These are phyloP conservation scores for Beverwykella pulmonaria DNA, from an alignment of 495 filamentous ascomycete species.

Conservation along the genomic window DNA sequence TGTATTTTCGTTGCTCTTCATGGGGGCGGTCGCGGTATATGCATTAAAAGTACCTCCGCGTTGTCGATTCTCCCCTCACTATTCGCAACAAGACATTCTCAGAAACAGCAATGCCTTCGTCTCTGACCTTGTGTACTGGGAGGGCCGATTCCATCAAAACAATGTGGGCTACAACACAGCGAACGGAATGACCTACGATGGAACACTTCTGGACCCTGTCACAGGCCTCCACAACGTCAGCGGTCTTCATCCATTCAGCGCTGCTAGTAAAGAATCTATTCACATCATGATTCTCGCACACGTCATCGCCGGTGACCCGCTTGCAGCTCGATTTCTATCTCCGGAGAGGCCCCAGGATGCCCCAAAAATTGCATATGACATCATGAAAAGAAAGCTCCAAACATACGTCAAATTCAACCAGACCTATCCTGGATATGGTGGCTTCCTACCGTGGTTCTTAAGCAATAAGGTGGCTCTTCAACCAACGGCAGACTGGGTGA, in stretches of 20 bases:
- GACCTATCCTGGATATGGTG: slow-evolving; percentile 47
- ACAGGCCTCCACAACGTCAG: slow-evolving; percentile 38
- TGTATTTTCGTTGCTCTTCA: too few species aligned
- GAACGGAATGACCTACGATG: slow-evolving; percentile 49
- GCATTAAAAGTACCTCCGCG: slow-evolving; percentile 12
- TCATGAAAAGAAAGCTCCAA: slow-evolving; percentile 45
- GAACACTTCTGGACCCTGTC: slow-evolving; percentile 43
- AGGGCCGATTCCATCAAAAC: slow-evolving; percentile 47
- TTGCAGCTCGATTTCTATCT: slow-evolving; percentile 18
- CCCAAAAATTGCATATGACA: slow-evolving; percentile 37
- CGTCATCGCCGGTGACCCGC: slow-evolving; percentile 39
- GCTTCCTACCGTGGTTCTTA: slow-evolving; percentile 46
- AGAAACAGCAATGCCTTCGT: slow-evolving; percentile 37
- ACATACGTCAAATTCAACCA: slow-evolving; percentile 47
- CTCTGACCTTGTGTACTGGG: slow-evolving; percentile 46
- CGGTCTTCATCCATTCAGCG: slow-evolving; percentile 45
- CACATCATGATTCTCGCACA: slow-evolving; percentile 48
- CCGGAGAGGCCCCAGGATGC: slow-evolving; percentile 13
- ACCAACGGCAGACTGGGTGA: slow-evolving; percentile 44
- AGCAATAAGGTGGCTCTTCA: slow-evolving; percentile 35
- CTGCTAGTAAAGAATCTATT: slow-evolving; percentile 48
- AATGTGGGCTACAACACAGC: slow-evolving; percentile 45
- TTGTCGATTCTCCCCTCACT: slow-evolving; percentile 44
- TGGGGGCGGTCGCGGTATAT: too few species aligned
- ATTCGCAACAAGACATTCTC: slow-evolving; percentile 39